Evolutionary conservation across 352 stramenopile species (phyloP), one percentile per base, ranked within the genome.

Genomic region (Pythium pyrilobum): DNA sequence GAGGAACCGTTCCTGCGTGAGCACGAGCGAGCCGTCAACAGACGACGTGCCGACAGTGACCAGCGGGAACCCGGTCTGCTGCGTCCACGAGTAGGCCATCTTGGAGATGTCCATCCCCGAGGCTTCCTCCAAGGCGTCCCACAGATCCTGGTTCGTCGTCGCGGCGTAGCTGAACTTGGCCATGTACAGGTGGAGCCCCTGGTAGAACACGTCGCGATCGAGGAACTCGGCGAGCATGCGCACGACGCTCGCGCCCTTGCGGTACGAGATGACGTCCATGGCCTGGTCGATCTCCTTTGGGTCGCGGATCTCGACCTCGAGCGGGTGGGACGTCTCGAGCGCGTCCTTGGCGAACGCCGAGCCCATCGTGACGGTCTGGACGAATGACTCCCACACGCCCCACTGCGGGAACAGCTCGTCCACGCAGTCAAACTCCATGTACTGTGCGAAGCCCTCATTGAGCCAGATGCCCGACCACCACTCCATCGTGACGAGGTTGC

Each of bases 401-500:
- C 90, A 98, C 23, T 97, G 71, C 0, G 94, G 93, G 66, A 96
- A 98, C 24, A 98, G 84, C 28, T 76, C 51, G 66, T 98, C 64
- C 0, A 93, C 80, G n/a, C 91, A 89, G 32, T 87, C 89, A 60
- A 96, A 96, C 71, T 99, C 91, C 69, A 97, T 97, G 74, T 92
- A 99, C 38, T 79, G 86, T 9, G 96, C 96, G 66, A 99, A 99
- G 9, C 95, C 96, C 69, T 99, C 97, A 69, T 99, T 99, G 9
- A 99, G 77, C 91, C 91, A 98, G 4, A 98, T 70, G 16, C 88
- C 86, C 11, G 89, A 90, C 90, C 91, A 98, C 74, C 96, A 99
- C 5, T 89, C 79, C 96, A 99, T 99, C 32, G 97, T 99, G 28
- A 99, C 97, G 8, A 99, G 77, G 66, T 99, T 98, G 36, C 96